Evolutionary conservation across 306 rosid species (phyloP).

Genomic region (Casuarina cunninghamiana): DNA sequence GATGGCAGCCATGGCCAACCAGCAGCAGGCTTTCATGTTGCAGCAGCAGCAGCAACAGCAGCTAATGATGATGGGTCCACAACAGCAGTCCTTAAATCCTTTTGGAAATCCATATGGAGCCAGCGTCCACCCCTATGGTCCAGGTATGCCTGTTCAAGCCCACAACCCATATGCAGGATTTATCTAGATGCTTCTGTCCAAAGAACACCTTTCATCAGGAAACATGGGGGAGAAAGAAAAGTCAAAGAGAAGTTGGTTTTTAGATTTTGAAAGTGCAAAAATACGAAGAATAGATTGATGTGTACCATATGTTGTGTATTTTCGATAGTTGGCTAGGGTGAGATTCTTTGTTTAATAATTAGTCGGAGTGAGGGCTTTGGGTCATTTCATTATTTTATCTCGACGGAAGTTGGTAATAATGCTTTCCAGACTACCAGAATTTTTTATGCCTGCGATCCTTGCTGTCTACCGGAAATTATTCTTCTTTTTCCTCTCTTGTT

Average conservation of each 20-base stretch:
- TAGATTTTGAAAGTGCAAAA: conserved; percentile 31
- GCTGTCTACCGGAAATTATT: conserved; percentile 39
- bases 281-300: conserved; percentile 38
- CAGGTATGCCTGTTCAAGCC: conserved; percentile 92
- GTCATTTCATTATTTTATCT: conserved; percentile 57
- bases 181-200: conserved; percentile 44
- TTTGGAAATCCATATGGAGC: conserved; percentile 83
- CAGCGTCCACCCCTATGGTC: conserved; percentile 59
- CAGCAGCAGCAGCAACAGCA: conserved; percentile 65
- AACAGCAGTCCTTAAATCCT: conserved; percentile 62
- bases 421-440: conserved; percentile 35
- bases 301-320: conserved; percentile 83
- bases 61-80: conserved; percentile 79
- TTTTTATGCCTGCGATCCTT: conserved; percentile 44
- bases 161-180: conserved; percentile 85
- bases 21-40: conserved; percentile 80
- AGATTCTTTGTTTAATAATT: conserved; percentile 82
- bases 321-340: conserved; percentile 74
- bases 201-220: conserved; percentile 23
- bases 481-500: conserved; percentile 11
- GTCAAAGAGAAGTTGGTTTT: conserved; percentile 22
- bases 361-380: conserved; percentile 58
- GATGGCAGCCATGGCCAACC: conserved; percentile 89
- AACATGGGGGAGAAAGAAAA: conserved; percentile 26
- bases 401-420: conserved; percentile 53